phyloP scores from a whole-genome alignment of 306 rosid genomes.

The Prunus mira region DNA sequence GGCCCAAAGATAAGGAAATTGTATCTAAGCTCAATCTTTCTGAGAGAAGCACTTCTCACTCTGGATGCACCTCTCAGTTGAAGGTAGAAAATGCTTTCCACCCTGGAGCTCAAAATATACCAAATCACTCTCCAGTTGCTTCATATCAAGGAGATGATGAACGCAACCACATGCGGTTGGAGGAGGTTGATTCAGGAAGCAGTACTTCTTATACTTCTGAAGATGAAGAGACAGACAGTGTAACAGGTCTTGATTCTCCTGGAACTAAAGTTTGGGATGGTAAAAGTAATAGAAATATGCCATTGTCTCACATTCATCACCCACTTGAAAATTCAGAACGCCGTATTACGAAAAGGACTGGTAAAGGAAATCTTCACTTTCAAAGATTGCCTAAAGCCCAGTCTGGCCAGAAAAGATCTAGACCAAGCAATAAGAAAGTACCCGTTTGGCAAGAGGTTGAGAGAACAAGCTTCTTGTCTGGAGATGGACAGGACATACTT shows the following conservation, averaged over 20 bases:
- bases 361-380: slow-evolving; percentile 50
- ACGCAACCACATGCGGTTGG: slow-evolving; percentile 33
- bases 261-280: slow-evolving; percentile 97
- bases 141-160: slow-evolving; percentile 48
- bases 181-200: slow-evolving; percentile 57
- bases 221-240: slow-evolving; percentile 63
- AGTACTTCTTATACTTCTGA: slow-evolving; percentile 74
- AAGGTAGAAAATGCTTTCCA: slow-evolving; percentile 27
- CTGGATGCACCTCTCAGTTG: slow-evolving; percentile 35
- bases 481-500: slow-evolving; percentile 96
- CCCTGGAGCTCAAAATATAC: slow-evolving; percentile 35
- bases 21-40: slow-evolving; percentile 38
- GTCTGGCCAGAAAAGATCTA: slow-evolving; percentile 64
- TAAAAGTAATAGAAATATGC: slow-evolving; percentile 67
- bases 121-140: slow-evolving; percentile 30
- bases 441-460: slow-evolving; percentile 87
- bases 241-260: slow-evolving; percentile 93
- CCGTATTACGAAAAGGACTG: slow-evolving; percentile 47
- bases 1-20: slow-evolving; percentile 40
- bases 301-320: slow-evolving; percentile 80
- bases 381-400: slow-evolving; percentile 45
- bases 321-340: slow-evolving; percentile 80
- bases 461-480: slow-evolving; percentile 91
- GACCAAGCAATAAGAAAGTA: slow-evolving; percentile 44
- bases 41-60: slow-evolving; percentile 36